A percentile compares a stretch with the other conserved stretches of the same genome.
These are phyloP conservation scores for Paramecium caudatum DNA, from an alignment of 73 alveolate genomes.

Conservation along the genomic window DNA sequence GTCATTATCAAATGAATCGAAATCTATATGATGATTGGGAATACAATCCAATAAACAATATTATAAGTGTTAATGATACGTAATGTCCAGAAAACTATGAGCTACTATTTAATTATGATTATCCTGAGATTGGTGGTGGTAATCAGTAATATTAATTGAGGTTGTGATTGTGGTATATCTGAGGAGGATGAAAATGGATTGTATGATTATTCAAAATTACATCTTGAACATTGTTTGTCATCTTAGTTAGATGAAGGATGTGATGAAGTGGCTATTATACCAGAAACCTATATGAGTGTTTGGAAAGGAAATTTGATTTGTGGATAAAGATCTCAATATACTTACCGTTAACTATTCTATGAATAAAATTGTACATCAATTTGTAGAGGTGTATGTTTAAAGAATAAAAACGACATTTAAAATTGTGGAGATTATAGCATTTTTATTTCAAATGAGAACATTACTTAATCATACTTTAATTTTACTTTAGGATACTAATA, in stretches of 20 bases:
- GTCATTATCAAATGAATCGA: constrained; percentile 13
- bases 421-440: neutral
- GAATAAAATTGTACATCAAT: neutral
- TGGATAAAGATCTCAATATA: constrained; percentile 29
- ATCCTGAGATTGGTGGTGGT: constrained; percentile 6
- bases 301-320: constrained; percentile 2
- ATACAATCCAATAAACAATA: neutral
- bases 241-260: constrained; percentile 10
- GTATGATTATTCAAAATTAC: neutral
- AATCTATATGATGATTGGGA: constrained; percentile 45
- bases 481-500: neutral
- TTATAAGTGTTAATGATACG: neutral
- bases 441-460: neutral
- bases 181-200: neutral
- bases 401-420: neutral
- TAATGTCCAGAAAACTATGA: constrained; percentile 1
- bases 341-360: constrained; percentile 9
- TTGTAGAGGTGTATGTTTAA: neutral
- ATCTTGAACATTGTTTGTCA: neutral
- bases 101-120: neutral
- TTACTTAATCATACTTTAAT: neutral
- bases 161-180: constrained; percentile 42
- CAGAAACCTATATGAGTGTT: neutral
- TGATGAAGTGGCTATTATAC: neutral
- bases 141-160: neutral